These are phyloP conservation scores for Schoenoplectus triqueter DNA, from an alignment of 202 grass and related monocot genomes.

Conservation along the genomic window DNA sequence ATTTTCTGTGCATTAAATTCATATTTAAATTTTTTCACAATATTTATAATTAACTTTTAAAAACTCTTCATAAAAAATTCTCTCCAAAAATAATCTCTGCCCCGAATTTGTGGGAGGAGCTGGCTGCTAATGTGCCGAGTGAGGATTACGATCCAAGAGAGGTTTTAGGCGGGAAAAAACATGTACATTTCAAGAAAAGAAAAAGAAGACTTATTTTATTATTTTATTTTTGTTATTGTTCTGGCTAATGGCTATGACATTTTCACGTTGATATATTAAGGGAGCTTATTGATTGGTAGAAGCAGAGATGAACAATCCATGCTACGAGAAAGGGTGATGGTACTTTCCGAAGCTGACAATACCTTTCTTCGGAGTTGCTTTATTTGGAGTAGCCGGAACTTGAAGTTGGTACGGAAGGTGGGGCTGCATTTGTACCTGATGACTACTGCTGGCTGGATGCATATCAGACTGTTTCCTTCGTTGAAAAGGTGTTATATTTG, in stretches of 20 bases:
- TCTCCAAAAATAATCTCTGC: too few species aligned
- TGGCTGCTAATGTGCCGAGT: conserved; percentile 58
- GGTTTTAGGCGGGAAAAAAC: conserved; percentile 81
- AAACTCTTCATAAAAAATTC: too few species aligned
- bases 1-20: too few species aligned
- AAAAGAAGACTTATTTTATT: neutral
- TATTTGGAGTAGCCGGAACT: conserved; percentile 64
- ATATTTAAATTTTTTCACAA: too few species aligned
- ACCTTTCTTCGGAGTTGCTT: conserved; percentile 55
- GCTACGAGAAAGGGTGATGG: conserved; percentile 64
- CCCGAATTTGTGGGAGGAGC: conserved; percentile 69
- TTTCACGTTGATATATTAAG: conserved; percentile 48
- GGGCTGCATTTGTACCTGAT: conserved; percentile 71
- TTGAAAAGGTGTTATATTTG: conserved; percentile 65
- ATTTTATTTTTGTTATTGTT: neutral
- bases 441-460: conserved; percentile 87
- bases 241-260: neutral
- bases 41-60: too few species aligned
- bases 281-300: conserved; percentile 92
- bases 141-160: conserved; percentile 53
- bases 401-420: conserved; percentile 65
- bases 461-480: conserved; percentile 68
- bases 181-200: conserved; percentile 45
- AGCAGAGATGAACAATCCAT: conserved; percentile 55
- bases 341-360: conserved; percentile 65